phyloP scores from a whole-genome alignment of 345 rosid genomes.

The Psidium friedrichsthalianum region DNA sequence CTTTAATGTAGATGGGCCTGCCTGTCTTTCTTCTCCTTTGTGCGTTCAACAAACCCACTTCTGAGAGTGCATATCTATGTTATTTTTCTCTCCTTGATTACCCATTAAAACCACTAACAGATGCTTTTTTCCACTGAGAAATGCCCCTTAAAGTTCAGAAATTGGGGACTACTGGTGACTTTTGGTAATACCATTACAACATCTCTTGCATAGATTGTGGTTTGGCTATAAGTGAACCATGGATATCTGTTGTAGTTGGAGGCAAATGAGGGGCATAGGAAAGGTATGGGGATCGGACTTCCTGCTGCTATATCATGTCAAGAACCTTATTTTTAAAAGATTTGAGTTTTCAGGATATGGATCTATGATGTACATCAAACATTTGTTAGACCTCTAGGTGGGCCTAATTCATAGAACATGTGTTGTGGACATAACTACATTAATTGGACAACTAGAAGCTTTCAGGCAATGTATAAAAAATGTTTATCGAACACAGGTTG shows the following conservation, averaged over 20 bases:
- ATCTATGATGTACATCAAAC: background rate
- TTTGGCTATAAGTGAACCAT: background rate
- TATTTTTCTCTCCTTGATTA: background rate
- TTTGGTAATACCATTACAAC: background rate
- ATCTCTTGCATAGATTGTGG: background rate
- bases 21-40: background rate
- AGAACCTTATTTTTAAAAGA: too few species aligned
- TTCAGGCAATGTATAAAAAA: background rate
- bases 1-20: background rate
- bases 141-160: background rate
- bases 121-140: background rate
- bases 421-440: background rate
- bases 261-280: background rate
- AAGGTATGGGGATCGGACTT: background rate
- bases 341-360: background rate
- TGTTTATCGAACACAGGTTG: background rate
- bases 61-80: background rate
- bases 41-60: background rate
- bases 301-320: background rate
- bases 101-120: background rate
- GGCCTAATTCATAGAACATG: background rate
- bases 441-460: background rate
- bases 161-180: background rate
- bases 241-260: background rate
- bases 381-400: background rate